phyloP scores from a whole-genome alignment of 345 rosid species.

The Lumnitzera racemosa region DNA sequence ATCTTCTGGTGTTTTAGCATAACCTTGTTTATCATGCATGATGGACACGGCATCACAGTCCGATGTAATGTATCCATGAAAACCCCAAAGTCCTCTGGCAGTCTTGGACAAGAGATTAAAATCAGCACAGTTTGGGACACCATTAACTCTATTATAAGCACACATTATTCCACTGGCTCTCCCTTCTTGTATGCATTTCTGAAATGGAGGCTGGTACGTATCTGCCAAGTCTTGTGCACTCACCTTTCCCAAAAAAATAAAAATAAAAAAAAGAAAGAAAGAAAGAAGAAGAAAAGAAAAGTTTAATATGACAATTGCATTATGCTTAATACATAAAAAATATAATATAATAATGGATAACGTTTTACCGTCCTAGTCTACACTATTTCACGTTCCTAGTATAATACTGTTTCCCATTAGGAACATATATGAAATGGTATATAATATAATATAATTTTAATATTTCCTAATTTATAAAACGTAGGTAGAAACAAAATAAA shows the following conservation, averaged over 20 bases:
- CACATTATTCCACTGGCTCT: constrained; percentile 83
- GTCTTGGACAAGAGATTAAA: constrained; percentile 46
- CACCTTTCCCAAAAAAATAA: constrained; percentile 29
- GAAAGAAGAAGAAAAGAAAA: neutral
- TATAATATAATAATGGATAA: too few relatives aligned
- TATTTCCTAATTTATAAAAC: neutral
- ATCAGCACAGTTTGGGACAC: constrained; percentile 71
- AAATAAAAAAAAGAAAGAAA: neutral
- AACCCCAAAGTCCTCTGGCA: constrained; percentile 61
- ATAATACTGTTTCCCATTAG: too few relatives aligned
- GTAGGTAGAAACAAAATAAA: too few relatives aligned
- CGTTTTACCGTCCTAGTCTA: too few relatives aligned
- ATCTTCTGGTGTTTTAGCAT: constrained; percentile 72
- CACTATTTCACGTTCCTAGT: too few relatives aligned
- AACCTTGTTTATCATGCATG: constrained; percentile 53
- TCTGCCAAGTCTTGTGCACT: constrained; percentile 69
- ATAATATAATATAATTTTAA: neutral
- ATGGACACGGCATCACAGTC: constrained; percentile 86
- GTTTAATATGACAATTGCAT: too few relatives aligned
- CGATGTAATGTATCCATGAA: constrained; percentile 78
- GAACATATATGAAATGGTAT: neutral
- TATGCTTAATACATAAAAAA: too few relatives aligned
- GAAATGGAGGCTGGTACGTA: constrained; percentile 82
- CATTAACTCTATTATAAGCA: constrained; percentile 76
- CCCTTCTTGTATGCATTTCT: constrained; percentile 59